Percentiles rank a stretch among this genome's conserved stretches.
These are phyloP conservation scores for Ophiostoma triangulosporum DNA, from an alignment of 2,329 filamentous ascomycete genomes.

Conservation along the genomic window DNA sequence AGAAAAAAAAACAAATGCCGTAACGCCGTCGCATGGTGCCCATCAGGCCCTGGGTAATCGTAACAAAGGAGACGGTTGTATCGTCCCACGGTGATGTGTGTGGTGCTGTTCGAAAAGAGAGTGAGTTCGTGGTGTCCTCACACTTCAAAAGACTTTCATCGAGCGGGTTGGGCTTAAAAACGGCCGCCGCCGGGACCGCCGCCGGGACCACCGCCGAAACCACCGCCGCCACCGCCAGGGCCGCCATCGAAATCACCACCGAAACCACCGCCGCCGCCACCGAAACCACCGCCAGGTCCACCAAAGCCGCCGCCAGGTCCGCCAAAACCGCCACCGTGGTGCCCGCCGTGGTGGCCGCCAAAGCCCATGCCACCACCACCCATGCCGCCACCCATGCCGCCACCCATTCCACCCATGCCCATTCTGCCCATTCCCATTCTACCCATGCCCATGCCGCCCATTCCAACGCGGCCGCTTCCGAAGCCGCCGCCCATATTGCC, in stretches of 20 bases:
- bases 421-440: not conserved
- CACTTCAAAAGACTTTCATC: too few species aligned
- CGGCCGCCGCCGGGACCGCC: not conserved
- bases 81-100: not conserved
- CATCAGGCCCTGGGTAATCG: not conserved
- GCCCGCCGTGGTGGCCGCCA: not conserved
- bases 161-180: not conserved
- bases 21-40: not conserved
- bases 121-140: too few species aligned
- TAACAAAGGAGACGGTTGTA: not conserved
- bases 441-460: not conserved
- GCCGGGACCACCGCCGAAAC: not conserved
- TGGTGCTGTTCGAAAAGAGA: not conserved
- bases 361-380: not conserved
- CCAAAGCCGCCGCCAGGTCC: not conserved
- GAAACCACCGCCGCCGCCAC: not conserved
- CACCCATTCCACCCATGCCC: too few species aligned
- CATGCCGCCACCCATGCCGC: not conserved
- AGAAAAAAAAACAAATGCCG: not conserved
- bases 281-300: not conserved
- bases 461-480: not conserved
- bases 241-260: not conserved
- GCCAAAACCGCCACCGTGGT: constrained; percentile 1
- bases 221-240: not conserved
- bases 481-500: not conserved